These are phyloP conservation scores for Dimocarpus longan DNA, from an alignment of 345 rosid species.

Conservation along the genomic window DNA sequence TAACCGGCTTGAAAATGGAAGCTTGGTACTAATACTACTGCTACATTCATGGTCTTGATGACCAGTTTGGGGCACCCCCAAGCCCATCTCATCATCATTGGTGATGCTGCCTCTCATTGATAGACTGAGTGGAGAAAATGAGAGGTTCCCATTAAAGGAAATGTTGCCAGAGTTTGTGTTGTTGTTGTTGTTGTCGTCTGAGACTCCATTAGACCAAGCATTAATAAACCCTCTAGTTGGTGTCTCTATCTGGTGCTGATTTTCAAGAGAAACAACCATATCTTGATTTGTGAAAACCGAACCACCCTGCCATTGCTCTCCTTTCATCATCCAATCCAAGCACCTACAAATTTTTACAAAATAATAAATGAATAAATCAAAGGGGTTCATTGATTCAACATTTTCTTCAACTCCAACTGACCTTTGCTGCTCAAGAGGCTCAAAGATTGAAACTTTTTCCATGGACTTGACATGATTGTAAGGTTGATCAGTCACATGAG, in stretches of 20 bases:
- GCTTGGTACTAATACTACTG: slow-evolving; percentile 7
- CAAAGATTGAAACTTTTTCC: slow-evolving; percentile 25
- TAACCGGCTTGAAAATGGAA: slow-evolving; percentile 41
- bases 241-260: slow-evolving; percentile 16
- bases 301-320: slow-evolving; percentile 33
- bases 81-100: slow-evolving; percentile 44
- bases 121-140: slow-evolving; percentile 47
- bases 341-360: slow-evolving; percentile 22
- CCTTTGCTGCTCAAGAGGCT: slow-evolving; percentile 36
- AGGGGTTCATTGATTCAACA: background rate
- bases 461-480: slow-evolving; percentile 17
- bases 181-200: slow-evolving; percentile 28
- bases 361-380: no score
- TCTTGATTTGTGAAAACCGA: slow-evolving; percentile 27
- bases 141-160: slow-evolving; percentile 44
- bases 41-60: slow-evolving; percentile 32
- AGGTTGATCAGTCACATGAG: slow-evolving; percentile 13
- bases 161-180: slow-evolving; percentile 25
- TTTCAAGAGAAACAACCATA: slow-evolving; percentile 19
- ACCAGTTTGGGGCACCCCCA: slow-evolving; percentile 33
- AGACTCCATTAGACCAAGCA: slow-evolving; percentile 51
- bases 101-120: slow-evolving; percentile 50
- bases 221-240: slow-evolving; percentile 51
- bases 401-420: background rate
- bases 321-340: slow-evolving; percentile 42